Evolutionary conservation across 176 grass and related monocot species (phyloP), one percentile per base, ranked within the genome.

Genomic region (Avena eriantha): DNA sequence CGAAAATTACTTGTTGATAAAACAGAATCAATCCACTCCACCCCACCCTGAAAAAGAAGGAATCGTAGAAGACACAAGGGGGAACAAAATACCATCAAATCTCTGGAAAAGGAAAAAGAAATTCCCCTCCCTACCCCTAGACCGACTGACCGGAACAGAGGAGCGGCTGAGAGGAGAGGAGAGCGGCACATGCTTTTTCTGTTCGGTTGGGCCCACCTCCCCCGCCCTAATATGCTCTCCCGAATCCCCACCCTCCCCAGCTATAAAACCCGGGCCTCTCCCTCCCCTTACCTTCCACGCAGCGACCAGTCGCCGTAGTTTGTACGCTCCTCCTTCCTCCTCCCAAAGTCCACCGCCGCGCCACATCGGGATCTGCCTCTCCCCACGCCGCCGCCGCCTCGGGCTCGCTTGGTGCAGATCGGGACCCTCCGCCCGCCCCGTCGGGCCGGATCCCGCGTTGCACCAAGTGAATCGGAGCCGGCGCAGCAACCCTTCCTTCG

Each of bases 321-420:
- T 46, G 69, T 43, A 72, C 39, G 81, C 85, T 67, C 74, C 34
- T 8, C 45, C 45, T 49, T 24, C 2, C 1, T 0, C 5, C 5
- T 6, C 5, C 7, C 56, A 46, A 19, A 22, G 39, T 23, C 65
- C 29, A 36, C 47, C 19, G 18, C 3, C 29, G 2, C 69, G 13
- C 1, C 75, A 53, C 13, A n/a, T 84, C 17, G 58, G 24, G 33
- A 46, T 31, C 54, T 11, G 16, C 18, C 59, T 0, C 59, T 0
- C 64, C 10, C 8, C 3, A 7, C 46, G 82, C 91, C 87, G 90
- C 90, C 80, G 84, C 97, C 92, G 92, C 83, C 94, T 99, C 97
- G 82, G 88, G 83, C 90, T 99, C 97, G 97, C 97, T 99, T 99
- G 97, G 97, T 99, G 97, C 97, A 99, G 97, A 95, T 99, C 97